These are phyloP conservation scores for Penicillium antarcticum DNA, from an alignment of 495 filamentous ascomycete genomes.

Conservation along the genomic window DNA sequence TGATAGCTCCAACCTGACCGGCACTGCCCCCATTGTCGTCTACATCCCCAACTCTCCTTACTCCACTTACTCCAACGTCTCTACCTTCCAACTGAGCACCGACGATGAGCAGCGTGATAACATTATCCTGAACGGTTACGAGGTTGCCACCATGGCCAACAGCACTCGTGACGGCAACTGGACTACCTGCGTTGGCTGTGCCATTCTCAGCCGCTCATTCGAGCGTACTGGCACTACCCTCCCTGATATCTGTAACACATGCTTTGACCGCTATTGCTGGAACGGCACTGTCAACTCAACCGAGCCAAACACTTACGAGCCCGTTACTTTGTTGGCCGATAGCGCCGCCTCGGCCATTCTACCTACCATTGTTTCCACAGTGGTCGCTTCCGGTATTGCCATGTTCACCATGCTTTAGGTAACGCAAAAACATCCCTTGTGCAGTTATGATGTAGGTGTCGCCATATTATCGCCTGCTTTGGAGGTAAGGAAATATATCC, in stretches of 20 bases:
- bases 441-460: background rate
- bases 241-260: constrained; percentile 65
- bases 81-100: constrained; percentile 67
- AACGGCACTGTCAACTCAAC: constrained; percentile 34
- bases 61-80: constrained; percentile 64
- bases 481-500: too few relatives aligned
- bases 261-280: constrained; percentile 85
- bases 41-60: constrained; percentile 92
- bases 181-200: constrained; percentile 81
- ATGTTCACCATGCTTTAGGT: constrained; percentile 23
- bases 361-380: constrained; percentile 17
- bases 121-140: constrained; percentile 80
- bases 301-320: constrained; percentile 27
- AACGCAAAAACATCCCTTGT: too few relatives aligned
- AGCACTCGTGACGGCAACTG: constrained; percentile 67
- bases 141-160: constrained; percentile 79
- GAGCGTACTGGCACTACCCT: constrained; percentile 61
- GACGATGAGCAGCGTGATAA: constrained; percentile 61
- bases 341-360: constrained; percentile 11
- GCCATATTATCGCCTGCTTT: background rate
- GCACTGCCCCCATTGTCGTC: constrained; percentile 67
- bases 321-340: constrained; percentile 16
- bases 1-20: constrained; percentile 57
- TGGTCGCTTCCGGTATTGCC: constrained; percentile 22
- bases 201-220: constrained; percentile 73